Evolutionary conservation across 179 eudicot species (phyloP), one percentile per base, ranked within the genome.

Genomic region (Drosera spatulata): DNA sequence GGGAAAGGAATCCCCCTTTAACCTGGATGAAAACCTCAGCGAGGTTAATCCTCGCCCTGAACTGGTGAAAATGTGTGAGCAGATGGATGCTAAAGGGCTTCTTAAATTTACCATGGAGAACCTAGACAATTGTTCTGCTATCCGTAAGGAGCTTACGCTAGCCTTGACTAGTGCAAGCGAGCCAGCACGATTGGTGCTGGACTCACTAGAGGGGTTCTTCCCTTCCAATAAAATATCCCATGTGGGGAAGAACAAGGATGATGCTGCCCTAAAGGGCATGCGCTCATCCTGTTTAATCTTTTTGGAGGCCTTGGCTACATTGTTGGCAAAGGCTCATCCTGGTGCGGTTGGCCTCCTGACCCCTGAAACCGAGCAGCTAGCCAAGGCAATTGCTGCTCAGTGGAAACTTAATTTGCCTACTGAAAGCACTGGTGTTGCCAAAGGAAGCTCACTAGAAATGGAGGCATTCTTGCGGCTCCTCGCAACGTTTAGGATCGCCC

Each of bases 401-500:
- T 86, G 85, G 90, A 84, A 77, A 74, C 80, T 80, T 75, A 84
- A 73, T 66, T 69, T 86, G 74, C 71, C 73, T 70, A 66, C 51
- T 73, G 68, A 66, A 41, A 79, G 63, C 62, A 56, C n/a, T 73
- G 75, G 63, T 74, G 77, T 83, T 76, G 71, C 84, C 84, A 80
- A 78, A 78, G 86, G 53, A 61, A 72, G 74, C 53, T 76, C 86
- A 80, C 73, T 83, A 78, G 94, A 77, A 79, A 77, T 80, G 64
- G 81, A 75, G 73, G 90, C 77, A 70, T 84, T 84, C 63, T 75
- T 86, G 79, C 72, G 70, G 81, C 86, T 86, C 56, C 79, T 86
- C 69, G 82, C 81, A 42, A 73, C 83, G 71, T 86, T 84, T 84
- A 81, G 83, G 66, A 79, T 86, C 71, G 82, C 78, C 66, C 81